Evolutionary conservation across 805 yeast genomes (phyloP).

Genomic region (Wickerhamiella musiphila): DNA sequence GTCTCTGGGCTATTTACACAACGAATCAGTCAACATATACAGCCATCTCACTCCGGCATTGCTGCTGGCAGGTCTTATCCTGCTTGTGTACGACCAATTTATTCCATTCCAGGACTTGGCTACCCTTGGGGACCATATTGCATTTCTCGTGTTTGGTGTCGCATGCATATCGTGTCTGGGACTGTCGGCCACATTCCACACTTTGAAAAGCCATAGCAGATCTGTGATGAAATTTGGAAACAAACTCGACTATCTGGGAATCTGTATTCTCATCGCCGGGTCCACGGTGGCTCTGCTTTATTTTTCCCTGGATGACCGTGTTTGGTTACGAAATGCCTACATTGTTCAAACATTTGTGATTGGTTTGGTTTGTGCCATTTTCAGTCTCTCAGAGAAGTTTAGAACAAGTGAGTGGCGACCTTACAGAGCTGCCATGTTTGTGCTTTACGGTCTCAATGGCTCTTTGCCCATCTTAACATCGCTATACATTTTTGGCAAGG

Average conservation of each 20-base stretch:
- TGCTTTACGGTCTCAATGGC: conserved; percentile 65
- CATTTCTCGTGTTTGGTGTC: conserved; percentile 34
- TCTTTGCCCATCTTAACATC: conserved; percentile 51
- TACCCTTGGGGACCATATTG: conserved; percentile 29
- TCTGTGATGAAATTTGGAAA: conserved; percentile 39
- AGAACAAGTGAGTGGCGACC: conserved; percentile 59
- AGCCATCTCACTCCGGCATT: conserved; percentile 34
- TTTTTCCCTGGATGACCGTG: conserved; percentile 28
- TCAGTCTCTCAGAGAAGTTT: conserved; percentile 51
- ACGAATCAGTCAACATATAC: conserved; percentile 58
- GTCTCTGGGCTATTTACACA: conserved; percentile 41
- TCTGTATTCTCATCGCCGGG: conserved; percentile 47
- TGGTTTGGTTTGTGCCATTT: conserved; percentile 43
- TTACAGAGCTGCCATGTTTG: conserved; percentile 60
- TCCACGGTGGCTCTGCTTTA: conserved; percentile 37
- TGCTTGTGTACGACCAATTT: conserved; percentile 7
- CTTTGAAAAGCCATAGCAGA: conserved; percentile 48
- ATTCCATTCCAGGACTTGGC: conserved; percentile 17
- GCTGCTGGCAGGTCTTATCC: conserved; percentile 8
- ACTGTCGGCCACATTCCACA: conserved; percentile 50
- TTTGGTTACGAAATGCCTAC: conserved; percentile 15
- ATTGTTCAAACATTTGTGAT: conserved; percentile 33
- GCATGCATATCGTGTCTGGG: conserved; percentile 45
- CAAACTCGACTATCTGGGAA: conserved; percentile 61
- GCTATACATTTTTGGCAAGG: conserved; percentile 29